Percentiles rank a stretch among this genome's conserved stretches.
phyloP scores from a whole-genome alignment of 345 rosid genomes.

The Populus euphratica region DNA sequence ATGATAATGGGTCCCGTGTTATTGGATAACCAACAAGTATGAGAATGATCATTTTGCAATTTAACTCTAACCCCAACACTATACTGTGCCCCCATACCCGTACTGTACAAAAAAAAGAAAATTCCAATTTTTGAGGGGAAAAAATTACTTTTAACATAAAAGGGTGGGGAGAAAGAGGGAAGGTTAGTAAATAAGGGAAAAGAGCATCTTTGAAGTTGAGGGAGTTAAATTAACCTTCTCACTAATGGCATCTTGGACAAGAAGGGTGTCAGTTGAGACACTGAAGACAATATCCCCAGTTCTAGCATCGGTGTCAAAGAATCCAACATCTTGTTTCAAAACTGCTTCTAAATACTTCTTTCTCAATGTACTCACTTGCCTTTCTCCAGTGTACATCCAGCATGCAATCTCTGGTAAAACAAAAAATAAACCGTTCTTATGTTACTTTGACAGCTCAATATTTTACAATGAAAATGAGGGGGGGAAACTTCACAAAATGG shows the following conservation, averaged over 20 bases:
- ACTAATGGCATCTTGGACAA: constrained; percentile 99
- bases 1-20: constrained; percentile 45
- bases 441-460: neutral
- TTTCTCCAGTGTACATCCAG: constrained; percentile 98
- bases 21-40: constrained; percentile 23
- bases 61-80: constrained; percentile 14
- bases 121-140: too few species aligned
- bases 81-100: constrained; percentile 20
- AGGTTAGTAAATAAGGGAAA: constrained; percentile 4
- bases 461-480: neutral
- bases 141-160: neutral
- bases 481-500: neutral
- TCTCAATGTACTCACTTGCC: constrained; percentile 87
- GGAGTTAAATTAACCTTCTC: constrained; percentile 59
- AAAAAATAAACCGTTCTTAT: neutral
- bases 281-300: constrained; percentile 97
- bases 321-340: constrained; percentile 93
- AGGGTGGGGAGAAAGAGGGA: neutral
- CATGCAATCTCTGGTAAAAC: constrained; percentile 79
- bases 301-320: constrained; percentile 97
- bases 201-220: too few species aligned
- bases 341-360: constrained; percentile 95
- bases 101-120: neutral
- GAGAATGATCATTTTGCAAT: constrained; percentile 15
- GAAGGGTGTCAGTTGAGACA: constrained; percentile 97